Conservation (phyloP, 768 basidiomycete genomes). For the Russula dissimulans region DNA sequence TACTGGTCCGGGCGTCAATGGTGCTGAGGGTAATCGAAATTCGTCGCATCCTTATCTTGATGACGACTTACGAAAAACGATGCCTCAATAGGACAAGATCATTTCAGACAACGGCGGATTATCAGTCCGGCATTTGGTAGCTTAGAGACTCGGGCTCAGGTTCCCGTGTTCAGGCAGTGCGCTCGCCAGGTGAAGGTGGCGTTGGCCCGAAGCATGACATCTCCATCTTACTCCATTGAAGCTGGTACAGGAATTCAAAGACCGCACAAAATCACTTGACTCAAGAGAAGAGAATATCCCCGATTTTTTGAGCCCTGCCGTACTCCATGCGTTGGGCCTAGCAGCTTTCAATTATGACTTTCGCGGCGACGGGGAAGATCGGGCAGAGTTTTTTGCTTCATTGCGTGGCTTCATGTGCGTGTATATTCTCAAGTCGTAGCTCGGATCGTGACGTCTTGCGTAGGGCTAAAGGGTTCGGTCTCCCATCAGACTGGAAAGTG, state of each 20-base stretch:
- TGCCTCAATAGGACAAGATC: conserved; percentile 4
- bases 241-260: conserved; percentile 4
- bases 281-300: conserved; percentile 7
- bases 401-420: conserved; percentile 13
- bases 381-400: conserved; percentile 1
- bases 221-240: neutral
- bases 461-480: conserved; percentile 17
- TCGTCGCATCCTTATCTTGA: neutral
- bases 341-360: conserved; percentile 16
- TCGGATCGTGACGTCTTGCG: neutral
- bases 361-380: conserved; percentile 5
- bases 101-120: conserved; percentile 10
- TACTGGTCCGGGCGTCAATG: conserved; percentile 11
- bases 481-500: conserved; percentile 14
- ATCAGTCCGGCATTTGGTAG: conserved; percentile 9
- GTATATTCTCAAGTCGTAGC: neutral
- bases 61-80: neutral
- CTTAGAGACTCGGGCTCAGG: conserved; percentile 4
- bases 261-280: neutral
- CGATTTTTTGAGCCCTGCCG: conserved; percentile 3
- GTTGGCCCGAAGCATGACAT: neutral
- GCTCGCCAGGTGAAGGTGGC: conserved; percentile 7
- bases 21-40: conserved; percentile 9
- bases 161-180: conserved; percentile 11
- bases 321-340: conserved; percentile 12